A percentile compares a stretch with the other conserved stretches of the same genome.
phyloP scores from a whole-genome alignment of 2,329 filamentous ascomycete species.

The Decorospora gaudefroyi region DNA sequence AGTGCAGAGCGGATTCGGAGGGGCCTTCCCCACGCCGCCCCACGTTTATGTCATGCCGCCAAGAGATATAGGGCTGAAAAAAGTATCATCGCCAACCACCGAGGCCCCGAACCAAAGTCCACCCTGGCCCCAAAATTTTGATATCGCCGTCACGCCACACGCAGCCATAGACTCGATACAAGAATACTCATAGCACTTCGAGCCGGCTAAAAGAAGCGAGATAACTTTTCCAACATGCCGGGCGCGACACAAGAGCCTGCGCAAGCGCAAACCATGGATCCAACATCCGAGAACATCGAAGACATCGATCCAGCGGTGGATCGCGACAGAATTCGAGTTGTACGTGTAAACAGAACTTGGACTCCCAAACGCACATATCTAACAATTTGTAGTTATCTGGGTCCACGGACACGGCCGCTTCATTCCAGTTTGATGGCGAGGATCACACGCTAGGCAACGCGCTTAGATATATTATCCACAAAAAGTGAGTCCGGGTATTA shows the following conservation, averaged over 20 bases:
- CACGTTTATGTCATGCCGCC: slow-evolving; percentile 30
- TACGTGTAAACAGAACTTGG: slow-evolving; percentile 29
- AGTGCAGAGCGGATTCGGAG: slow-evolving; percentile 25
- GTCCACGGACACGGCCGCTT: slow-evolving; percentile 81
- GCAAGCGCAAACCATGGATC: slow-evolving; percentile 29
- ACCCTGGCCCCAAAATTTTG: slow-evolving; percentile 31
- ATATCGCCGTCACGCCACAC: slow-evolving; percentile 30
- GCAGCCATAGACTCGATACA: too few relatives aligned
- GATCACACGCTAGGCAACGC: slow-evolving; percentile 96
- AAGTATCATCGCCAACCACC: slow-evolving; percentile 28
- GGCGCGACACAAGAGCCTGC: slow-evolving; percentile 27
- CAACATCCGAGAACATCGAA: slow-evolving; percentile 31
- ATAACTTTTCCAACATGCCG: slow-evolving; percentile 23
- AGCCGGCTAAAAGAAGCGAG: slow-evolving; percentile 9
- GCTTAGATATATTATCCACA: slow-evolving; percentile 94
- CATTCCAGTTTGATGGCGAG: slow-evolving; percentile 92
- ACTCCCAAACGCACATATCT: background rate
- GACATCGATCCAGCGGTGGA: slow-evolving; percentile 44
- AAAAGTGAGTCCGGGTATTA: slow-evolving; percentile 69
- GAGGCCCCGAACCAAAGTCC: slow-evolving; percentile 28
- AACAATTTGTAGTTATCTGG: slow-evolving; percentile 71
- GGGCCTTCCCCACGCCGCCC: slow-evolving; percentile 28
- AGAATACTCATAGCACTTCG: background rate
- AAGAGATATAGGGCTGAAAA: slow-evolving; percentile 40
- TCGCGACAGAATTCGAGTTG: slow-evolving; percentile 53